Conservation (phyloP, 352 stramenopile genomes). For the Phytophthora pistaciae region DNA sequence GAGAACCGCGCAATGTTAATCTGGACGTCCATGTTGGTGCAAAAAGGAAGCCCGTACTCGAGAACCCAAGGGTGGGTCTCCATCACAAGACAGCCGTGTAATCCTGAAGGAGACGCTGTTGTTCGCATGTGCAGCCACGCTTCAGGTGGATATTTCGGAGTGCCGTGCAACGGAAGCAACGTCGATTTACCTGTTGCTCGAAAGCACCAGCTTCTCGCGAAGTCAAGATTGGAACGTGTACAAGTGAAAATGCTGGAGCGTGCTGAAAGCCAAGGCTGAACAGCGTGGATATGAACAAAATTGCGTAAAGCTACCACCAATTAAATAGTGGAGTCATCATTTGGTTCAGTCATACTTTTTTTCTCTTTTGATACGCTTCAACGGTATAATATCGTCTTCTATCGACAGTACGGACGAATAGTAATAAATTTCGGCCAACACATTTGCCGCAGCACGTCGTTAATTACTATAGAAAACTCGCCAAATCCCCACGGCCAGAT, state of each 20-base stretch:
- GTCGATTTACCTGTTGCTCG: slow-evolving; percentile 20
- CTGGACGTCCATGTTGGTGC: slow-evolving; percentile 31
- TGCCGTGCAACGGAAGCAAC: slow-evolving; percentile 3
- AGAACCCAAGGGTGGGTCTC: slow-evolving; percentile 22
- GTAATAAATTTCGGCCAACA: too few species aligned
- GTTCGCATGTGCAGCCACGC: slow-evolving; percentile 23
- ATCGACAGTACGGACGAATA: too few species aligned
- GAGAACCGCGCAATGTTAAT: slow-evolving; percentile 7
- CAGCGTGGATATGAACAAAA: neutral
- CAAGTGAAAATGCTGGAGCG: slow-evolving; percentile 18
- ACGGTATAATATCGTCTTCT: too few species aligned
- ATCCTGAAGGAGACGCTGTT: slow-evolving; percentile 6
- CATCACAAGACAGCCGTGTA: slow-evolving; percentile 4
- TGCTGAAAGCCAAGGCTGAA: neutral
- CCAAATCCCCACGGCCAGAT: slow-evolving; percentile 28
- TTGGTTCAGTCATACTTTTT: too few species aligned
- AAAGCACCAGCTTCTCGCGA: slow-evolving; percentile 16
- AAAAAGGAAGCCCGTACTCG: slow-evolving; percentile 16
- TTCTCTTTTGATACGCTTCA: too few species aligned
- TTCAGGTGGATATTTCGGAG: slow-evolving; percentile 19
- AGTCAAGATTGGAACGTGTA: slow-evolving; percentile 20
- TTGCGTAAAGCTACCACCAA: neutral
- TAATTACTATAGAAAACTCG: slow-evolving; percentile 27
- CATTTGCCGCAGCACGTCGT: too few species aligned
- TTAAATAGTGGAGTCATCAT: too few species aligned